Percentiles rank a stretch among this genome's conserved stretches.
Conservation (phyloP, 2,329 filamentous ascomycete species). For the Alternaria rosae region DNA sequence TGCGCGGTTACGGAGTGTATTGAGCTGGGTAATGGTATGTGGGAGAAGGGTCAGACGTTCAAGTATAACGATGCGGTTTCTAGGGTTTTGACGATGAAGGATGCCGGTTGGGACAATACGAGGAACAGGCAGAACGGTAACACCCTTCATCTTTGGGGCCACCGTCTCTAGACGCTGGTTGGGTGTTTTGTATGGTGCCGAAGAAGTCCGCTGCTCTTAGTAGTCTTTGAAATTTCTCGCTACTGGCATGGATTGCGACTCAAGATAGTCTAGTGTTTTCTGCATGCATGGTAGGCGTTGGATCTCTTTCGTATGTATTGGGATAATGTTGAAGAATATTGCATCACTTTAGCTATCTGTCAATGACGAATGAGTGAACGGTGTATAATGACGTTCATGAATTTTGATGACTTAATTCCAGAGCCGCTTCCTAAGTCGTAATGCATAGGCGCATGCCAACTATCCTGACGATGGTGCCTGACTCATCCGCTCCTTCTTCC, state of each 20-base stretch:
- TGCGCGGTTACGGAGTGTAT: slow-evolving; percentile 44
- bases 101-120: slow-evolving; percentile 43
- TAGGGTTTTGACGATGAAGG: slow-evolving; percentile 41
- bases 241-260: background rate
- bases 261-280: background rate
- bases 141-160: slow-evolving; percentile 41
- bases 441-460: background rate
- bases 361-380: background rate
- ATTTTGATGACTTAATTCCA: background rate
- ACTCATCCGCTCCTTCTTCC: slow-evolving; percentile 16
- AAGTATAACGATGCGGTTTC: slow-evolving; percentile 40
- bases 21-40: slow-evolving; percentile 44
- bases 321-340: background rate
- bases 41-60: slow-evolving; percentile 47
- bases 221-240: background rate
- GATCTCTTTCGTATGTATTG: background rate
- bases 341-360: background rate
- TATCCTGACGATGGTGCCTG: background rate
- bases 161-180: slow-evolving; percentile 26
- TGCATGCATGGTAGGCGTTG: background rate
- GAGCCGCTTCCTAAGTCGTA: background rate
- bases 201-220: background rate
- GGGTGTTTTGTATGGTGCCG: background rate
- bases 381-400: background rate
- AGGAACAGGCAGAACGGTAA: slow-evolving; percentile 38